These are phyloP conservation scores for Laburnicola sp. DNA, from an alignment of 2,329 filamentous ascomycete genomes.

Conservation along the genomic window DNA sequence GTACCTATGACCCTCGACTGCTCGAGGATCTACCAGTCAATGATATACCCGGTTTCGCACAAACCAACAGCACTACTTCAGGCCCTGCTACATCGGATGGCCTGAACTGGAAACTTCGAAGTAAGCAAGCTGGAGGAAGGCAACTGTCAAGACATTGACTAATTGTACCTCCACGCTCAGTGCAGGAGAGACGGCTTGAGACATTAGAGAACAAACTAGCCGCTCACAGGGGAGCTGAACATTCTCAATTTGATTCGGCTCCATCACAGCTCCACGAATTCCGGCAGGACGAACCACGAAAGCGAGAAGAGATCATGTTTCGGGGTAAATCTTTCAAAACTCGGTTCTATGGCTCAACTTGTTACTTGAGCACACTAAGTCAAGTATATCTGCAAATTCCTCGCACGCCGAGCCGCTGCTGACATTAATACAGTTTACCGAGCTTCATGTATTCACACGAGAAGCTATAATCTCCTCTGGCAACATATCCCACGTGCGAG, in stretches of 20 bases:
- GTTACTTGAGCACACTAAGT: slow-evolving; percentile 41
- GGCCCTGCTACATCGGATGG: slow-evolving; percentile 18
- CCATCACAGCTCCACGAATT: slow-evolving; percentile 22
- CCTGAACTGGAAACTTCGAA: slow-evolving; percentile 32
- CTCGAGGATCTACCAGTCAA: slow-evolving; percentile 35
- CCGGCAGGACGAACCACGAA: slow-evolving; percentile 17
- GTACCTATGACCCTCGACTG: slow-evolving; percentile 46
- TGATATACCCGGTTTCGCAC: slow-evolving; percentile 15
- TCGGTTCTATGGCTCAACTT: slow-evolving; percentile 50
- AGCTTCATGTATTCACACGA: slow-evolving; percentile 40
- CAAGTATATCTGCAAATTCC: slow-evolving; percentile 27
- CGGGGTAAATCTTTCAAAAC: slow-evolving; percentile 52
- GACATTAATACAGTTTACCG: slow-evolving; percentile 35
- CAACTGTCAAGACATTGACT: not conserved
- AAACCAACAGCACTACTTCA: slow-evolving; percentile 8
- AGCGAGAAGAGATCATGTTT: slow-evolving; percentile 47
- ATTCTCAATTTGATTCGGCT: slow-evolving; percentile 8
- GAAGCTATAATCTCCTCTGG: slow-evolving; percentile 35
- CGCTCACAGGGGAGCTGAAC: slow-evolving; percentile 22
- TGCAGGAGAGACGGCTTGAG: slow-evolving; percentile 38
- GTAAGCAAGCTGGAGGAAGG: not conserved
- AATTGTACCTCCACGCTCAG: not conserved
- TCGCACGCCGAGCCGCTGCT: slow-evolving; percentile 5
- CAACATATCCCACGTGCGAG: slow-evolving; percentile 34
- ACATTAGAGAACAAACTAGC: slow-evolving; percentile 35